Conservation (phyloP, 441 rosid genomes). For the Populus hybrid region DNA sequence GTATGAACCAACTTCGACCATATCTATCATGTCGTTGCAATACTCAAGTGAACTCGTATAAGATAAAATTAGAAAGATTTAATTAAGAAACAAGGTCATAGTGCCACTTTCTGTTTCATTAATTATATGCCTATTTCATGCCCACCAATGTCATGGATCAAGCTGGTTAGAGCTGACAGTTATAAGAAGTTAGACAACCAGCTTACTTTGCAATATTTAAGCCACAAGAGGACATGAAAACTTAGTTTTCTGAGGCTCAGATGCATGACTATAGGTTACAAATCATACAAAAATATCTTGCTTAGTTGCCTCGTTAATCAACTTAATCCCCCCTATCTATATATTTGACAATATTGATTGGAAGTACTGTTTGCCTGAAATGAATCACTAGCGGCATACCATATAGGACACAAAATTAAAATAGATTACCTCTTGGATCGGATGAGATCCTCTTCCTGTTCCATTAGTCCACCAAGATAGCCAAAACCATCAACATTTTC, state of each 20-base stretch:
- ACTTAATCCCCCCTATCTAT: not conserved
- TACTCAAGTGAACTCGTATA: not conserved
- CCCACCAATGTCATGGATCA: not conserved
- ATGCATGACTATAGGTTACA: not conserved
- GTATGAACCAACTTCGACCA: too few species aligned
- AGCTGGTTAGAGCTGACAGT: not conserved
- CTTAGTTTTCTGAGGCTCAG: not conserved
- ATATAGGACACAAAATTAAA: not conserved
- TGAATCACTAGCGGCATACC: not conserved
- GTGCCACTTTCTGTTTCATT: not conserved
- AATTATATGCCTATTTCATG: not conserved
- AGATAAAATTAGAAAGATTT: too few species aligned
- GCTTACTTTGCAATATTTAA: not conserved
- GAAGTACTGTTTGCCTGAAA: not conserved
- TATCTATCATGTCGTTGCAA: too few species aligned
- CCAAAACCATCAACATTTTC: slow-evolving; percentile 55
- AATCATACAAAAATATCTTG: not conserved
- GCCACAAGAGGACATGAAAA: not conserved
- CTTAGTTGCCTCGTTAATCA: not conserved
- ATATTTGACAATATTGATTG: not conserved
- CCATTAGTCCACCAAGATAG: slow-evolving; percentile 72
- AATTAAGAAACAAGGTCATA: not conserved
- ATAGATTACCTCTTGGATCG: slow-evolving; percentile 62
- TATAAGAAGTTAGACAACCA: not conserved
- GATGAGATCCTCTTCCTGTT: slow-evolving; percentile 54